Evolutionary conservation across 345 rosid species (phyloP).

Genomic region (Gossypium longicalyx): DNA sequence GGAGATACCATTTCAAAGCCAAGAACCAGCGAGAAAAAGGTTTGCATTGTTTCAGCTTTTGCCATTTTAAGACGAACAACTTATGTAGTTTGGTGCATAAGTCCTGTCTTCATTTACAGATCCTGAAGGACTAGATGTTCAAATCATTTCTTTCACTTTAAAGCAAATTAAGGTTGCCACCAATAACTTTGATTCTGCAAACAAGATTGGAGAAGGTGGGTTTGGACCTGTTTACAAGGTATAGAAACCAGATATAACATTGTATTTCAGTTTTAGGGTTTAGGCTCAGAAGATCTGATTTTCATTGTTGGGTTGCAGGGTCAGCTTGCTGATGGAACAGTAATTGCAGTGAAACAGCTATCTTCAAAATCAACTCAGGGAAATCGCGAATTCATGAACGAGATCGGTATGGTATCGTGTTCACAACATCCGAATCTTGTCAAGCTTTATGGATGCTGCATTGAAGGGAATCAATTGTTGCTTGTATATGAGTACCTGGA

Average conservation of each 20-base stretch:
- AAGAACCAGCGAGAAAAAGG: conserved; percentile 16
- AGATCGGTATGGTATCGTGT: conserved; percentile 63
- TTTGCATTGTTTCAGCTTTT: not conserved
- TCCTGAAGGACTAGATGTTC: conserved; percentile 16
- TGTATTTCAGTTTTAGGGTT: not conserved
- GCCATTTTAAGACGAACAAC: not conserved
- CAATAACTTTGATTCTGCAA: conserved; percentile 35
- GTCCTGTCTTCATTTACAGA: conserved; percentile 17
- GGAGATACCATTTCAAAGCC: conserved; percentile 18
- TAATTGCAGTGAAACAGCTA: conserved; percentile 66
- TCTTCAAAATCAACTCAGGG: conserved; percentile 73
- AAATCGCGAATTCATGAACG: conserved; percentile 64
- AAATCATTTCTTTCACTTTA: conserved; percentile 33
- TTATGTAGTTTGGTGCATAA: not conserved
- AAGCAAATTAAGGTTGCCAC: conserved; percentile 57
- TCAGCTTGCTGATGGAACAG: conserved; percentile 46
- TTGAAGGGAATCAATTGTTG: conserved; percentile 52
- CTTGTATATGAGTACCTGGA: conserved; percentile 70
- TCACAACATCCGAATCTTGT: conserved; percentile 75
- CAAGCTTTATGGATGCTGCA: conserved; percentile 60
- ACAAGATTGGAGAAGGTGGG: conserved; percentile 70
- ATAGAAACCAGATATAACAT: not conserved
- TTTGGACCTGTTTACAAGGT: conserved; percentile 68
- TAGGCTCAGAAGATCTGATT: not conserved
- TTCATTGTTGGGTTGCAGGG: conserved; percentile 32